Base-by-base conservation (phyloP, 257 asterid genomes). In the Nicotiana knightiana region DNA sequence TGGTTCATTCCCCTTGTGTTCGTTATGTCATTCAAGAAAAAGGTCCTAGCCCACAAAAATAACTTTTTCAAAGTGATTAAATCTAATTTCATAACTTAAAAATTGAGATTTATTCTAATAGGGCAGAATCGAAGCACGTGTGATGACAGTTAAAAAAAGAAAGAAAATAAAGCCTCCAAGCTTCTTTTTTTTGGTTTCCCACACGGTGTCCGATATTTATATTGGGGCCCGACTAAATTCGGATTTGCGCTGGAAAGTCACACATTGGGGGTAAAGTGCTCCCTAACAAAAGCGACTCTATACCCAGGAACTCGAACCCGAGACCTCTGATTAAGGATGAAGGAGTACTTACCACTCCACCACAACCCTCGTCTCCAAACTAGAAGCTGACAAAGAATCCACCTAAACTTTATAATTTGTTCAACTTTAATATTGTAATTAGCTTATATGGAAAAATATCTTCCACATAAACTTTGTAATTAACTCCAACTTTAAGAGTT, bases 351-450 rank as follows among this genome's bases (percentile, higher is more conserved):
- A 21, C 24, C 24, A 21, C 24, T 21, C 24, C 24, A 21, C 24
- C 24, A 21, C 24, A 21, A 21, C 24, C 24, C 24, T 21, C 24
- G 24, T 21, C 61, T 43, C 59, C 78, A 71, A 24, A 71, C 24
- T 24, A 73, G 62, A 73, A 75, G 63, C 46, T 75, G 79, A 51
- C 79, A 26, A 26, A 73, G 43, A 75, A 73, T 73, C 63, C 79
- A 73, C 63, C 48, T 48, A 46, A 43, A 24, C 7, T 48, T 48
- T 1, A 12, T 28, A 28, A 28, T 48, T 73, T 73, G 4, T 48
- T 15, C 43, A 48, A 26, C 16, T 73, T 73, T 73, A 73, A 15
- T 48, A 73, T 21, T 48, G 39, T 71, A 71, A 2, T 71, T 1
- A 43, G 17, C 61, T 46, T 71, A 26, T 43, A 7, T n/a, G 51